Percentiles rank a stretch among this genome's conserved stretches.
Conservation (phyloP, 192 early-diverging fungal genomes). For the Mortierella hygrophila region DNA sequence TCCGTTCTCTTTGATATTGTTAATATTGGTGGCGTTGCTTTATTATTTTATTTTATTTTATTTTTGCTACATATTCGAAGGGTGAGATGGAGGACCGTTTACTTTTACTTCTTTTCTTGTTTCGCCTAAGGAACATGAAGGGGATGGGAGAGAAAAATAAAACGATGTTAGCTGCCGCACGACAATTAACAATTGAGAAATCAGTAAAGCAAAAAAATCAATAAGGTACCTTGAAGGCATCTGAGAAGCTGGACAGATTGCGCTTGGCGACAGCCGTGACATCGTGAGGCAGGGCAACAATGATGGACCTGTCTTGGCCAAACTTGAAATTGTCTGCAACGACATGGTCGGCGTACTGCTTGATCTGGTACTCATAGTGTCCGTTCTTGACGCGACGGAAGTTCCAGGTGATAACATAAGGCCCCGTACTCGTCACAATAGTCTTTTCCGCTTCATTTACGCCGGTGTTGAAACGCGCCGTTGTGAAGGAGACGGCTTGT, state of each 20-base stretch:
- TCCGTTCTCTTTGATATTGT: not conserved
- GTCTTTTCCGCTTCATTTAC: conserved; percentile 76
- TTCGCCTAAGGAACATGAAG: too few species aligned
- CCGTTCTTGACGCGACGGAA: conserved; percentile 85
- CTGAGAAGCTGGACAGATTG: conserved; percentile 21
- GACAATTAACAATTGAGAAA: not conserved
- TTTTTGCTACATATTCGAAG: too few species aligned
- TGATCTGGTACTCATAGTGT: conserved; percentile 90
- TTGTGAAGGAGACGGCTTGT: conserved; percentile 75
- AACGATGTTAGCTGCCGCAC: too few species aligned
- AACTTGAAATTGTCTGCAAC: conserved; percentile 94
- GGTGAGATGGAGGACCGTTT: too few species aligned
- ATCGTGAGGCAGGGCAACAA: conserved; percentile 76
- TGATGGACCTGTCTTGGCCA: conserved; percentile 85
- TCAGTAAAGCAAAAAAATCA: not conserved
- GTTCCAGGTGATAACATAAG: conserved; percentile 94
- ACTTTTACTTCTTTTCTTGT: too few species aligned
- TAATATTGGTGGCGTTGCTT: too few species aligned
- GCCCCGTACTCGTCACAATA: conserved; percentile 92
- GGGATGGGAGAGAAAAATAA: too few species aligned
- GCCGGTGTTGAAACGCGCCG: conserved; percentile 90
- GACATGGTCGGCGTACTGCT: conserved; percentile 83
- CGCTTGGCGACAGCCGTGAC: conserved; percentile 36
- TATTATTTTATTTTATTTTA: too few species aligned
- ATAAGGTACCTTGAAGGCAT: conserved; percentile 25